phyloP scores from a whole-genome alignment of 2,329 filamentous ascomycete species.

The Arthroderma sp. region DNA sequence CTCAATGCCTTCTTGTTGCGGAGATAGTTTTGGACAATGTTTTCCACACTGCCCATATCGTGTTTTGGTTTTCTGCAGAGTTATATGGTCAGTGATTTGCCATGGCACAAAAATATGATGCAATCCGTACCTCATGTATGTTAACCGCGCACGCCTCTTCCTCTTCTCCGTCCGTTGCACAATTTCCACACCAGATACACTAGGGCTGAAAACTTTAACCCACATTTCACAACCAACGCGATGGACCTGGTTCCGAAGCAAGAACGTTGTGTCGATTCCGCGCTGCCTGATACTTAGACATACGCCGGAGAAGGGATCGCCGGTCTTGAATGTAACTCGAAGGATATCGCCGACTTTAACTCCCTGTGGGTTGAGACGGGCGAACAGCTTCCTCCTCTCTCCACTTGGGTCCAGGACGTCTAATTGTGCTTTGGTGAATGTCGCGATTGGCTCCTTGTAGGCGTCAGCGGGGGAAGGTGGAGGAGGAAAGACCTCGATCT shows the following conservation, averaged over 20 bases:
- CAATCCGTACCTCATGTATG: constrained; percentile 58
- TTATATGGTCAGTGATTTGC: neutral
- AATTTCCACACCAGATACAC: constrained; percentile 82
- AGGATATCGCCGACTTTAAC: constrained; percentile 81
- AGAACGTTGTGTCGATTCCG: constrained; percentile 78
- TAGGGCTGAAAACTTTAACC: constrained; percentile 88
- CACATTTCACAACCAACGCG: constrained; percentile 90
- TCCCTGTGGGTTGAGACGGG: constrained; percentile 57
- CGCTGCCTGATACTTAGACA: constrained; percentile 74
- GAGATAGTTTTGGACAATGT: constrained; percentile 57
- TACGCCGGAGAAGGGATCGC: constrained; percentile 82
- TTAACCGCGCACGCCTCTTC: constrained; percentile 73
- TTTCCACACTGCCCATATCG: constrained; percentile 74
- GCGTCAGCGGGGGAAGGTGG: constrained; percentile 40
- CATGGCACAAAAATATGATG: neutral
- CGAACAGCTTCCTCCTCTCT: constrained; percentile 69
- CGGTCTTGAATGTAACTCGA: constrained; percentile 70
- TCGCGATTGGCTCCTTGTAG: constrained; percentile 50
- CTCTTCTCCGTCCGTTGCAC: constrained; percentile 76
- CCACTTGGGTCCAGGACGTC: constrained; percentile 69
- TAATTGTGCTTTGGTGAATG: constrained; percentile 57
- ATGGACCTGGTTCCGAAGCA: constrained; percentile 75
- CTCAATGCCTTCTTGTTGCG: constrained; percentile 29
- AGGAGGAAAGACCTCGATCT: constrained; percentile 40
- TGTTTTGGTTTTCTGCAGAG: constrained; percentile 54